Conservation (phyloP, 495 filamentous ascomycete species). For the Amorphotheca resinae region DNA sequence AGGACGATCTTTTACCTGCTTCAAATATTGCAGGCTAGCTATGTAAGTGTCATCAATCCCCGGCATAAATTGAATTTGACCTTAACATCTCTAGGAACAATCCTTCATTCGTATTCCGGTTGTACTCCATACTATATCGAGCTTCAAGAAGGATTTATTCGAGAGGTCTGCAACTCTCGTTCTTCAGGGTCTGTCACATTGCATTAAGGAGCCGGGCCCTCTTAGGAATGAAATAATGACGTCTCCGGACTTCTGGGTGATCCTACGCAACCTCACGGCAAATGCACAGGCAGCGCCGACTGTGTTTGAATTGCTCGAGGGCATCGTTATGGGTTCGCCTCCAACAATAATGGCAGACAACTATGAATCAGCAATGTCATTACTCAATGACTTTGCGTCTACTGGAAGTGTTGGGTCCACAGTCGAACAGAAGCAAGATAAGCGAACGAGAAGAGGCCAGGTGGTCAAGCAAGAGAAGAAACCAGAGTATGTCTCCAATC, state of each 20-base stretch:
- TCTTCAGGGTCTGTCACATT: constrained; percentile 66
- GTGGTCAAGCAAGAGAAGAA: constrained; percentile 39
- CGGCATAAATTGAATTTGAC: not conserved
- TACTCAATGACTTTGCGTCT: constrained; percentile 83
- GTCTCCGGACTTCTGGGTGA: constrained; percentile 95
- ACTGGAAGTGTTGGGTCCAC: constrained; percentile 70
- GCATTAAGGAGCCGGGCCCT: constrained; percentile 59
- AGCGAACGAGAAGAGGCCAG: constrained; percentile 35
- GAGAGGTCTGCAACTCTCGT: constrained; percentile 63
- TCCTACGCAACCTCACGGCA: constrained; percentile 60
- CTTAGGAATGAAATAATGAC: constrained; percentile 86
- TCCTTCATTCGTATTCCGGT: constrained; percentile 88
- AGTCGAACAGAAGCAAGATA: constrained; percentile 71
- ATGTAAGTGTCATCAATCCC: constrained; percentile 43
- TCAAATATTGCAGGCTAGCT: constrained; percentile 69
- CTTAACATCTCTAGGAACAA: constrained; percentile 56
- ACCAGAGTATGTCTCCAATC: constrained; percentile 35
- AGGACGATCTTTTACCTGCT: constrained; percentile 79
- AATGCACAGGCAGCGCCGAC: constrained; percentile 55
- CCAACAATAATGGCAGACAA: constrained; percentile 87
- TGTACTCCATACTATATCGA: constrained; percentile 80
- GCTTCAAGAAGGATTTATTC: constrained; percentile 64
- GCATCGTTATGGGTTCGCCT: constrained; percentile 50
- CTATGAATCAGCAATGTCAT: constrained; percentile 69
- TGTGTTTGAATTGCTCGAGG: constrained; percentile 74